These are phyloP conservation scores for Oryza glaberrima DNA, from an alignment of 176 grass and related monocot genomes.

Conservation along the genomic window DNA sequence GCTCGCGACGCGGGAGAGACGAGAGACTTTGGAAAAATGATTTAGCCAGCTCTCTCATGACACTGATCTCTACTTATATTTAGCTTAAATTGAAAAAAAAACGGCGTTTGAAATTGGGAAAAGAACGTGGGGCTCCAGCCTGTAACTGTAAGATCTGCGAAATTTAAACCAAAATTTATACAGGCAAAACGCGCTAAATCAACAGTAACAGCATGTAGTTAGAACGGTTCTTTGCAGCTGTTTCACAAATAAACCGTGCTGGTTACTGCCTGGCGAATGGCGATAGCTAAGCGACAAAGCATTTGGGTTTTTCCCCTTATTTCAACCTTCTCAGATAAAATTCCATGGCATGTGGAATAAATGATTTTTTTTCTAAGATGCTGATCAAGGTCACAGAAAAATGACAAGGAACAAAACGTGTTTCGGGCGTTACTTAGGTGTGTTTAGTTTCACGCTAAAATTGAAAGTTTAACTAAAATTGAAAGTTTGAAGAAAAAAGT, in stretches of 20 bases:
- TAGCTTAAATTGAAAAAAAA: background rate
- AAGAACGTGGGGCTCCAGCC: slow-evolving; percentile 18
- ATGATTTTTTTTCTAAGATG: background rate
- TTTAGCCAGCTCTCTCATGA: background rate
- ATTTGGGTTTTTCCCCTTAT: background rate
- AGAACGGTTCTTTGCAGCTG: background rate
- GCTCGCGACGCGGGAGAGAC: slow-evolving; percentile 5
- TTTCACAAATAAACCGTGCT: background rate
- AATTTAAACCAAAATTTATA: background rate
- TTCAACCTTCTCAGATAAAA: background rate
- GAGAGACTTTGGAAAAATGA: background rate
- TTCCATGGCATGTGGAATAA: background rate
- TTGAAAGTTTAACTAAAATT: no score
- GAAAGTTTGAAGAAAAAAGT: no score
- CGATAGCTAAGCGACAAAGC: background rate
- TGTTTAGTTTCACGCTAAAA: no score
- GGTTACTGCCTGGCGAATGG: background rate
- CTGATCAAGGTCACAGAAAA: background rate
- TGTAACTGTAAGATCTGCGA: background rate
- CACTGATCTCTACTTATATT: background rate
- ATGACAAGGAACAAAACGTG: background rate
- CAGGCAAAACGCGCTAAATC: slow-evolving; percentile 19
- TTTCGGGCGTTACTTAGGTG: background rate
- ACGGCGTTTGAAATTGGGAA: background rate
- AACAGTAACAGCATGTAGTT: background rate